Conservation (phyloP, 768 basidiomycete species). For the Hericium alpestre region DNA sequence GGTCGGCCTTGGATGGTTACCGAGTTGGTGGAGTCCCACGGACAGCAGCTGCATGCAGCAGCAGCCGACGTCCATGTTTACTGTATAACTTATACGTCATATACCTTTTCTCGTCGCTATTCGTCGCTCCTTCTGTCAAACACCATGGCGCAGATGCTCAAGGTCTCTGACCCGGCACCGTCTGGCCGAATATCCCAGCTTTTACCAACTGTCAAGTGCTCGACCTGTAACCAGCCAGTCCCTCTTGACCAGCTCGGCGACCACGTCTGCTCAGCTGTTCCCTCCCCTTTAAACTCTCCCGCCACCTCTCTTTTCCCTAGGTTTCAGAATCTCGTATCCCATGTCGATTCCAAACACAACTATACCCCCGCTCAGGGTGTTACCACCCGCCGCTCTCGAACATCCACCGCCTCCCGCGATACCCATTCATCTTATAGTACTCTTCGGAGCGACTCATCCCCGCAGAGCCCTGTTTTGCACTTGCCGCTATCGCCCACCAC, state of each 20-base stretch:
- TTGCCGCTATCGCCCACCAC: neutral
- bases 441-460: neutral
- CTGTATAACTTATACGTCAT: too few relatives aligned
- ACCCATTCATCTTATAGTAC: slow-evolving; percentile 1
- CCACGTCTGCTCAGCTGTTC: slow-evolving; percentile 55
- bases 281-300: slow-evolving; percentile 30
- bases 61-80: too few relatives aligned
- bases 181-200: slow-evolving; percentile 42
- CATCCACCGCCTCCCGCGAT: neutral
- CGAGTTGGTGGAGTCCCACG: too few relatives aligned
- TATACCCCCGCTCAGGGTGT: too few relatives aligned
- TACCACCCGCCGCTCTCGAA: neutral
- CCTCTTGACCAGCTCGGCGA: slow-evolving; percentile 65
- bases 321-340: neutral
- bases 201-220: slow-evolving; percentile 79
- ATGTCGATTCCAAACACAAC: neutral
- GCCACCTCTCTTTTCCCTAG: slow-evolving; percentile 32
- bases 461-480: neutral
- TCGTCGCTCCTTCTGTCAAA: too few relatives aligned
- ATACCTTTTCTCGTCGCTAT: too few relatives aligned
- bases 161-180: slow-evolving; percentile 8
- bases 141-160: slow-evolving; percentile 21
- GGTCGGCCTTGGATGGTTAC: too few relatives aligned
- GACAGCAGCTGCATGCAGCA: too few relatives aligned
- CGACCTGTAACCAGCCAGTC: slow-evolving; percentile 61